These are phyloP conservation scores for Pascua guehoae DNA, from an alignment of 1,284 basidiomycete species.

Conservation along the genomic window DNA sequence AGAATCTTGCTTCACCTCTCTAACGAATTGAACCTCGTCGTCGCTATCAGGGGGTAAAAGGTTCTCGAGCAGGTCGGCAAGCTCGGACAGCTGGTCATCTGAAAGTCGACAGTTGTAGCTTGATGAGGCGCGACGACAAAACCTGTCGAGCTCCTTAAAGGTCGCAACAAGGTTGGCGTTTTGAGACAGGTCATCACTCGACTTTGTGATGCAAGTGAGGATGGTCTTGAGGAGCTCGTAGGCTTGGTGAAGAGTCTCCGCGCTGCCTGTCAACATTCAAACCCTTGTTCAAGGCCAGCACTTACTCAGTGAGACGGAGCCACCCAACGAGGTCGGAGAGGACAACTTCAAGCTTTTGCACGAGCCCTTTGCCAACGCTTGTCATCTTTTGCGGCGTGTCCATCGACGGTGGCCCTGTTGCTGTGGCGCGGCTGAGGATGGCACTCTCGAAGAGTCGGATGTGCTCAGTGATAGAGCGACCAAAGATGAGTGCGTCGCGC, in stretches of 20 bases:
- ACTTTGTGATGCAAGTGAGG: constrained; percentile 55
- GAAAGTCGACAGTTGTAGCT: constrained; percentile 45
- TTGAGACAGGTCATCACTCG: constrained; percentile 26
- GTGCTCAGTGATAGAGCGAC: constrained; percentile 73
- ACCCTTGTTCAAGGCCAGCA: neutral
- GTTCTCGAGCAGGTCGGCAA: constrained; percentile 42
- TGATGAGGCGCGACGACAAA: constrained; percentile 37
- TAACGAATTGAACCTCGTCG: constrained; percentile 44
- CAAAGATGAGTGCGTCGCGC: constrained; percentile 91
- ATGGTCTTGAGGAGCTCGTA: constrained; percentile 75
- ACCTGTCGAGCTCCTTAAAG: constrained; percentile 44
- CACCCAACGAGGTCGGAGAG: constrained; percentile 73
- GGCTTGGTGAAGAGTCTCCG: constrained; percentile 80
- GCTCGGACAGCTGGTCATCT: constrained; percentile 46
- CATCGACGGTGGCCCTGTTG: constrained; percentile 25
- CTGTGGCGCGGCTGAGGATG: constrained; percentile 49
- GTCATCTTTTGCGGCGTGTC: constrained; percentile 43
- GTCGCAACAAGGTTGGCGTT: constrained; percentile 28
- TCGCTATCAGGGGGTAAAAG: constrained; percentile 36
- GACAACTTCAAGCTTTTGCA: constrained; percentile 70
- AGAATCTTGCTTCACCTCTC: constrained; percentile 1
- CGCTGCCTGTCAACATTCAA: constrained; percentile 34
- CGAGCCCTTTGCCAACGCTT: constrained; percentile 64
- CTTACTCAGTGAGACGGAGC: constrained; percentile 78
- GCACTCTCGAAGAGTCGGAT: constrained; percentile 73